Evolutionary conservation across 345 rosid genomes (phyloP), one percentile per base, ranked within the genome.

Genomic region (Salix koriyanagi): DNA sequence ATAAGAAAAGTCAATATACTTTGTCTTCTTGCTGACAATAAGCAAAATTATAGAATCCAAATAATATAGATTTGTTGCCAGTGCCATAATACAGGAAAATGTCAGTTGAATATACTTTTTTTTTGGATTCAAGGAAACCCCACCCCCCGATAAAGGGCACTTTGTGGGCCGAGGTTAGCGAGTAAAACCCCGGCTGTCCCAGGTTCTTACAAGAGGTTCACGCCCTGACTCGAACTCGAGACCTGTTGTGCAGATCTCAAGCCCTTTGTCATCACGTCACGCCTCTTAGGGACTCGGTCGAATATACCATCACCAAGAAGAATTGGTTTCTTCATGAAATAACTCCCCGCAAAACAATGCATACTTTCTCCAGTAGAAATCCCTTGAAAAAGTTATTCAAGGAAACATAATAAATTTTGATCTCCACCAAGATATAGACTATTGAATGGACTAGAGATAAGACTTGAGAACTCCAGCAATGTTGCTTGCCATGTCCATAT

Each of bases 1-100:
- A 82, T 75, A 79, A 82, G 71, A 71, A 77, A 28, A 78, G 79
- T 81, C 73, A 75, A 70, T 75, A 84, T 76, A 72, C 79, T 85
- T 79, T 85, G 80, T 72, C 85, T 74, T 83, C 84, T 77, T 77
- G 81, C 67, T 76, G 88, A 85, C 80, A 87, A 80, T 81, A 82
- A 79, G 79, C 44, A 39, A 81, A 65, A 84, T 80, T 79, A 83
- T 79, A 16, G 78, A 30, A 13, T 34, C 86, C 74, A 75, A 74
- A 73, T n/a, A 32, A 41, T 12, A 83, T 30, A 52, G 85, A 79
- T 72, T 75, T 77, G 83, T 79, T 74, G 83, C 76, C 30, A 61
- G 77, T 69, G 77, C 89, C 88, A 83, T 74, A 71, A 68, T 67
- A 84, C 34, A 64, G 81, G 25, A 83, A 71, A 76, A 79, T 67